Conservation (phyloP, 2,329 filamentous ascomycete genomes). For the Penicillium freii region DNA sequence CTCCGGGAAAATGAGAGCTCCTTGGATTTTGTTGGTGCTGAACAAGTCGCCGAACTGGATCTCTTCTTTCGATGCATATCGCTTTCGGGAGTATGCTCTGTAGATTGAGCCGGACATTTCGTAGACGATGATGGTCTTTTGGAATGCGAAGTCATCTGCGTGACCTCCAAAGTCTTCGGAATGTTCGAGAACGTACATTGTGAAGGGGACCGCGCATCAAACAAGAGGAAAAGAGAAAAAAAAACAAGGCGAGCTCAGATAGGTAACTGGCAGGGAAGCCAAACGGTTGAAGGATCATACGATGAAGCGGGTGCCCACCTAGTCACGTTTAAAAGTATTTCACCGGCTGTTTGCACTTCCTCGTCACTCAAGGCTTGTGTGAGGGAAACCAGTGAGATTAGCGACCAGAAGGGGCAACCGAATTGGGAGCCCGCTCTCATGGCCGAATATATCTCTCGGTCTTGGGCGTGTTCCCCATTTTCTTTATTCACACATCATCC, state of each 20-base stretch:
- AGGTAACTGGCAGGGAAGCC: no score
- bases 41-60: not conserved
- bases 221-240: no score
- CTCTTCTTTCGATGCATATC: not conserved
- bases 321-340: not conserved
- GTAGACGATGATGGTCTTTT: conserved; percentile 5
- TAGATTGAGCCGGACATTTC: conserved; percentile 1
- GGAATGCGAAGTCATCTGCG: not conserved
- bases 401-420: not conserved
- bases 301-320: not conserved
- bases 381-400: not conserved
- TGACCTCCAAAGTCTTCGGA: conserved; percentile 5
- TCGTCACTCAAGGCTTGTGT: not conserved
- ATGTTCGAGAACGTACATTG: conserved; percentile 7
- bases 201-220: not conserved
- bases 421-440: not conserved
- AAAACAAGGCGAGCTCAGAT: not conserved
- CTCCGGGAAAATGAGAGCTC: not conserved
- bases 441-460: not conserved
- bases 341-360: not conserved
- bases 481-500: not conserved
- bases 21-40: conserved; percentile 4
- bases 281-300: not conserved
- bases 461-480: not conserved
- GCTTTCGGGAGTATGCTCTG: conserved; percentile 1